phyloP scores from a whole-genome alignment of 441 rosid species.

The Euphorbia celastroides region DNA sequence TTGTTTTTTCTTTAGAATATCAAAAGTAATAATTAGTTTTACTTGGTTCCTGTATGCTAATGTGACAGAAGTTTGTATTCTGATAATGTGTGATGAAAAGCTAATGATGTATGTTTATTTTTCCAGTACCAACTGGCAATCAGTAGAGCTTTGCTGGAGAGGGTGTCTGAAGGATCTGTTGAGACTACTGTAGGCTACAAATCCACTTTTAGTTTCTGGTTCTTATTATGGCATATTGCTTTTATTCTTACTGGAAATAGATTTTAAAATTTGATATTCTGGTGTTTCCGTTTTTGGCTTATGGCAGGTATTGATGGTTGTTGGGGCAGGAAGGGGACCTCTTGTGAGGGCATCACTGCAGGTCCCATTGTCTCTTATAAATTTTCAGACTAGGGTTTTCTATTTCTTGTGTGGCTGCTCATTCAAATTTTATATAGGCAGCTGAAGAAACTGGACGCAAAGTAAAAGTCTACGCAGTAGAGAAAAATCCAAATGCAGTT shows the following conservation, averaged over 20 bases:
- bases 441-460: conserved; percentile 94
- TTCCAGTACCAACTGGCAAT: conserved; percentile 90
- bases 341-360: conserved; percentile 97
- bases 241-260: conserved; percentile 8
- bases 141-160: conserved; percentile 76
- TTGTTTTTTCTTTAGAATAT: neutral
- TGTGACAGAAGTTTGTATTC: neutral
- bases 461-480: conserved; percentile 87
- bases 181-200: conserved; percentile 59
- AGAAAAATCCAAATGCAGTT: conserved; percentile 99
- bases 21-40: neutral
- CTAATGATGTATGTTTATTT: conserved; percentile 25
- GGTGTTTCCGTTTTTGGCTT: conserved; percentile 15
- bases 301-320: conserved; percentile 93
- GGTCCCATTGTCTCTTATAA: conserved; percentile 43
- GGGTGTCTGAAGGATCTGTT: conserved; percentile 68
- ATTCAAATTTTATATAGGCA: conserved; percentile 50
- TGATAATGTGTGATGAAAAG: conserved; percentile 2
- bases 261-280: conserved; percentile 7
- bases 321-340: conserved; percentile 99
- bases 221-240: neutral
- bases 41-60: neutral
- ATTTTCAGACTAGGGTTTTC: conserved; percentile 12
- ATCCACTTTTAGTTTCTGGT: conserved; percentile 4
- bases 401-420: conserved; percentile 19